Base-by-base conservation (phyloP, 345 rosid genomes). In the Mangifera indica region DNA sequence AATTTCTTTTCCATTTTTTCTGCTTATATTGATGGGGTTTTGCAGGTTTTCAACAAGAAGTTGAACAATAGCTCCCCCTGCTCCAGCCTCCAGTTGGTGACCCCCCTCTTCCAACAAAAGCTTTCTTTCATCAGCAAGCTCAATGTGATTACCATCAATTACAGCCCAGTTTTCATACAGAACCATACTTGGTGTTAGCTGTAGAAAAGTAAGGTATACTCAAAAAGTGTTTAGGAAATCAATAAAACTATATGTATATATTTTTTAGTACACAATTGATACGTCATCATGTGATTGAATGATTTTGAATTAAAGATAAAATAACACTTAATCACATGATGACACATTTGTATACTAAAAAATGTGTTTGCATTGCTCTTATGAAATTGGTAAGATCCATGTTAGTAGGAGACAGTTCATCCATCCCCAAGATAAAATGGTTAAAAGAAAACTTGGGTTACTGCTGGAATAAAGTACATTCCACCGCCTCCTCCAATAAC, bases 401-500 rank as follows among this genome's bases (percentile, higher is more conserved):
- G 7, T 9, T 37, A 37, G n/a, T 53, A 62, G 12, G 8, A 56
- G 49, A 3, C 40, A 68, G 3, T 2, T 60, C 58, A 29, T 87
- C 89, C 89, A 92, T 85, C 75, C 90, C 90, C 74, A 87, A 70
- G 63, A 89, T 69, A 76, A 94, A 90, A 75, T 85, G 84, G 75
- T 92, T 92, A 2, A 92, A 79, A 51, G n/a, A 94, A 94, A 37
- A 94, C 98, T 82, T 94, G 96, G 58, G 74, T 37, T 58, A 94
- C 97, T 34, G 98, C 98, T 0, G 97, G 92, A 70, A 92, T 92
- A 56, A 94, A 90, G 81, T 73, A 10, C 83, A 92, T 48, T 64
- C 98, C 98, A 9, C 98, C 98, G 26, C 96, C 85, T 22, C 96
- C 98, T 29, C 98, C 98, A 42, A 94, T 49, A 3, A 76, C 93